These are phyloP conservation scores for Fusarium pilosicola DNA, from an alignment of 2,329 filamentous ascomycete genomes.

Conservation along the genomic window DNA sequence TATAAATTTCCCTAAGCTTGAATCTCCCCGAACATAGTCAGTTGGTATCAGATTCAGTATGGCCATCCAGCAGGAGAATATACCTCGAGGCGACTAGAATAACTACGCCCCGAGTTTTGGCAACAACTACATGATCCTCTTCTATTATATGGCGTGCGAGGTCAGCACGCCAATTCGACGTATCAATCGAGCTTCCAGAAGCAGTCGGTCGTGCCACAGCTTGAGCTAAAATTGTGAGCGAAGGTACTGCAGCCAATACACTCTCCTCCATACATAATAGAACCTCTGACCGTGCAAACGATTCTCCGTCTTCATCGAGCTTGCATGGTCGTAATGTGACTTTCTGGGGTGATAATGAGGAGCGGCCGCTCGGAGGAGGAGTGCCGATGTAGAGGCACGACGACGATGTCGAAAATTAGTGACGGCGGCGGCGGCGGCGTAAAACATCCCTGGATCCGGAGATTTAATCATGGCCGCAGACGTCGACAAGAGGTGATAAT, in stretches of 20 bases:
- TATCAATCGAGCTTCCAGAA: constrained; percentile 11
- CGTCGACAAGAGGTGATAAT: constrained; percentile 25
- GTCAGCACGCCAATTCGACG: neutral
- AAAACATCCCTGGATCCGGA: constrained; percentile 20
- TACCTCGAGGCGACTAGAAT: neutral
- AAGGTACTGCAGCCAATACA: neutral
- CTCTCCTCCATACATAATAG: neutral
- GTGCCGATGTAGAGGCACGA: constrained; percentile 9
- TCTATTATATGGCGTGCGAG: neutral
- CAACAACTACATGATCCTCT: neutral
- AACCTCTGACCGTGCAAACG: constrained; percentile 20
- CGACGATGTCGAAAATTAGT: constrained; percentile 9
- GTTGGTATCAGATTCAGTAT: constrained; percentile 9
- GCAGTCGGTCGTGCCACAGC: constrained; percentile 28
- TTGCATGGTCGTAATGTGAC: constrained; percentile 26
- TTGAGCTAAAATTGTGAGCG: constrained; percentile 16
- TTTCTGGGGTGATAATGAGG: constrained; percentile 15
- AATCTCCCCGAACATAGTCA: constrained; percentile 16
- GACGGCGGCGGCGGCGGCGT: neutral
- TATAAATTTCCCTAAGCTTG: constrained; percentile 14
- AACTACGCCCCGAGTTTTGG: neutral
- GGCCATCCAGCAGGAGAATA: neutral
- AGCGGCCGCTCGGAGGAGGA: constrained; percentile 31
- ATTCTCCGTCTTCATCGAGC: constrained; percentile 23
- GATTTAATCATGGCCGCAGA: constrained; percentile 28